Evolutionary conservation across 441 rosid species (phyloP), one percentile per base, ranked within the genome.

Genomic region (Geranium incanum): DNA sequence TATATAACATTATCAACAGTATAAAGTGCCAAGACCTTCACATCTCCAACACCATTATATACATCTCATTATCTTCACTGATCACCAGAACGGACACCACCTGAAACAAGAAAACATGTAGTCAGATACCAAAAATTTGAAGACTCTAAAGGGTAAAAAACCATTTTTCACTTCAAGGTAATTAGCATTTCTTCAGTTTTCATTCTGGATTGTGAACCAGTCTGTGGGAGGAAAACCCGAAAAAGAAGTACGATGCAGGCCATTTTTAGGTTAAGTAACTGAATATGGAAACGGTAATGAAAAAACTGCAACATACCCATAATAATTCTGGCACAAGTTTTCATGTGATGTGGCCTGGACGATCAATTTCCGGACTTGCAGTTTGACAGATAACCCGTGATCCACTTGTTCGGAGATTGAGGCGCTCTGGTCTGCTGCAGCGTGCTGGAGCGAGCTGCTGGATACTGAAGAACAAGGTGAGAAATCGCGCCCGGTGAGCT

Each of bases 11-110:
- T 23, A 23, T 23, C 33, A 0, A 23, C 33, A 23, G 33, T 23
- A 23, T 23, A 23, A 23, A 23, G 33, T 23, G 33, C 33, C 33
- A 23, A 23, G 33, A 23, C 33, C 33, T 23, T 23, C 33, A 23
- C 33, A 23, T 23, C 33, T 5, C 55, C 12, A 48, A 48, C 55
- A 48, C 55, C 55, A 48, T 23, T 52, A 45, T 45, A 52, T 52
- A 52, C 59, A 52, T 18, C 67, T 23, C 38, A 0, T 6, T 28
- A 13, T 63, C 16, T 28, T 13, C 5, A 23, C 67, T 23, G 59
- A 36, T 90, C 87, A 93, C 98, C 98, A 93, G 80, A 93, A 93
- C 11, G 98, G 97, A 70, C 98, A 93, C 98, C 98, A 93, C 90
- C 98, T 93, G 84, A 77, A 71, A 78, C 71, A 38, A 67, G 12